phyloP scores from a whole-genome alignment of 2,329 filamentous ascomycete species.

The Chaetomiaceae sp. region DNA sequence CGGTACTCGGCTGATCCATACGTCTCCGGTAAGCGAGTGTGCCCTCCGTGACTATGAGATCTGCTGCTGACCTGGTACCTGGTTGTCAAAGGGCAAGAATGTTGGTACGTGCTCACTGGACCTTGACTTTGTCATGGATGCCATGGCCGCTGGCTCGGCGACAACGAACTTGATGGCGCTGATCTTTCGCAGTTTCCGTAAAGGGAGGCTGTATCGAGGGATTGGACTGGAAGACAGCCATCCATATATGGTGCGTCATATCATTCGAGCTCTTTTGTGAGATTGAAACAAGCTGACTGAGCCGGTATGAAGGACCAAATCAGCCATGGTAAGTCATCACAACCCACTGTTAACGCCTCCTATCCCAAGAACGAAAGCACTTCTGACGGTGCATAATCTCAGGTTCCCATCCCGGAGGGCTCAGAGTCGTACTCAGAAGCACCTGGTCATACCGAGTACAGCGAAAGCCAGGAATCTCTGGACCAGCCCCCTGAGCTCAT shows the following conservation, averaged over 20 bases:
- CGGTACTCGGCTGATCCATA: constrained; percentile 60
- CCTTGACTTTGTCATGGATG: too few species aligned
- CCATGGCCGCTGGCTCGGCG: too few species aligned
- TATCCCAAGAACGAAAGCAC: too few species aligned
- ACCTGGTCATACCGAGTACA: constrained; percentile 40
- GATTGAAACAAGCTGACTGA: not conserved
- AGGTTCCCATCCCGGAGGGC: constrained; percentile 58
- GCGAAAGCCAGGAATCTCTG: constrained; percentile 38
- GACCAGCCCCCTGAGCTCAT: constrained; percentile 41
- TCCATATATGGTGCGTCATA: constrained; percentile 54
- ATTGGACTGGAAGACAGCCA: constrained; percentile 53
- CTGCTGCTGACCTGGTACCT: not conserved
- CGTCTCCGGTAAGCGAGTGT: constrained; percentile 42
- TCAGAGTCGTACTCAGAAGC: constrained; percentile 50
- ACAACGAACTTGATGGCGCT: too few species aligned
- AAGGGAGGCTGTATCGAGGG: constrained; percentile 63
- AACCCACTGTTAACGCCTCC: too few species aligned
- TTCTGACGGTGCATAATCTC: too few species aligned
- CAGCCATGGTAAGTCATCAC: constrained; percentile 47
- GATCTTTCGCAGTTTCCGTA: constrained; percentile 42
- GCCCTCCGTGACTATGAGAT: not conserved
- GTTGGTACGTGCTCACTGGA: constrained; percentile 26
- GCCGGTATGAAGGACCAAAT: constrained; percentile 42
- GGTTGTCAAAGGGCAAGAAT: constrained; percentile 40
- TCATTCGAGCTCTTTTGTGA: not conserved